Evolutionary conservation across 2,329 filamentous ascomycete species (phyloP), one percentile per base, ranked within the genome.

Genomic region (Penicillium rolfsii): DNA sequence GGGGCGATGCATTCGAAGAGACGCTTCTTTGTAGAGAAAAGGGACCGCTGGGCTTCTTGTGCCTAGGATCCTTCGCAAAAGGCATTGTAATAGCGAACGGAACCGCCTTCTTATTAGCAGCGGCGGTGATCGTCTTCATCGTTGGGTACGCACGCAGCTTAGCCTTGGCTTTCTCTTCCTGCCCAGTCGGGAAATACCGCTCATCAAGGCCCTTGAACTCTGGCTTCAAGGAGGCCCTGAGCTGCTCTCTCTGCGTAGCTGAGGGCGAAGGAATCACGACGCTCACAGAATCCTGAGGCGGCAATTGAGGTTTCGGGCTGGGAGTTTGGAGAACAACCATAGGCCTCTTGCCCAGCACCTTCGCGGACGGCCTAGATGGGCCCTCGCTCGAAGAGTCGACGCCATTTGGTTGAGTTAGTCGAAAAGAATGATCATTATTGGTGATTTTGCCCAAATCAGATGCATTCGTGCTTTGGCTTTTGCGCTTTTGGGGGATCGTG

Each of bases 201-300:
- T 67, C 40, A 0, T 66, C 71, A 2, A 73, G 45, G 0, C 66
- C 72, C 2, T 59, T 67, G 0, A 60, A 35, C 38, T 62, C 22
- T 8, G 49, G 12, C 9, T 36, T 48, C 14, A 38, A 16, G 22
- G 35, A 14, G 5, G 22, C 49, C 9, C 59, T 57, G 16, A 70
- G 61, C 38, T 69, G 61, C 19, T 53, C 53, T 30, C 55, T 60
- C 8, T 67, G 62, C n/a, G 64, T 58, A 16, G 45, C 48, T 1
- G 71, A 70, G 0, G 71, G 70, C 7, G 69, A 69, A 1, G 71
- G 69, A 14, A 73, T 57, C 3, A 72, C 65, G 1, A 73, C 71
- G 16, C 60, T 66, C 16, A 69, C 11, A 3, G 52, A 40, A 14
- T 50, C 12, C 16, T 3, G 4, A 5, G 35, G 33, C 5, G 19